Evolutionary conservation across 2,329 filamentous ascomycete genomes (phyloP).

Genomic region (Exophiala xenobiotica): DNA sequence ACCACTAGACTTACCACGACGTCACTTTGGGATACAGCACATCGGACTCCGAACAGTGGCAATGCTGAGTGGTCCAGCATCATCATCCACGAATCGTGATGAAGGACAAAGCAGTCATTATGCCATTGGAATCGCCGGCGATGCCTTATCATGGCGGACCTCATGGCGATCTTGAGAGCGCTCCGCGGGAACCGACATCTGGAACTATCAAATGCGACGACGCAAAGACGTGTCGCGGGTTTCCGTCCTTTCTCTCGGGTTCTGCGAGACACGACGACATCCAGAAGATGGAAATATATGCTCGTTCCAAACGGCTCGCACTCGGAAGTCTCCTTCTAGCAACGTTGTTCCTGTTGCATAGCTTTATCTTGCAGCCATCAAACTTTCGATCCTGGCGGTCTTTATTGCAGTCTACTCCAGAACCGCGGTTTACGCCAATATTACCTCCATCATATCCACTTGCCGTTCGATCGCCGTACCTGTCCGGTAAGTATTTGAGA

Average conservation of each 20-base stretch:
- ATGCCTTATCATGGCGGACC: neutral
- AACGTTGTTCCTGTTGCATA: conserved; percentile 1
- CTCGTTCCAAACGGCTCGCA: neutral
- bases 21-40: too few species aligned
- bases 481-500: conserved; percentile 34
- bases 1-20: too few species aligned
- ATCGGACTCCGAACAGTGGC: too few species aligned
- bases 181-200: neutral
- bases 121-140: neutral
- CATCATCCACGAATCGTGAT: too few species aligned
- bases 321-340: conserved; percentile 2
- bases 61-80: too few species aligned
- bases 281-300: neutral
- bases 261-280: too few species aligned
- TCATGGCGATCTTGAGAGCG: neutral
- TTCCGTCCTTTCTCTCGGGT: too few species aligned
- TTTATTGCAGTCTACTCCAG: neutral
- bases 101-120: conserved; percentile 1
- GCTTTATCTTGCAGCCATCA: conserved; percentile 1
- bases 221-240: too few species aligned
- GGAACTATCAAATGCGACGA: neutral
- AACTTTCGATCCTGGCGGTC: neutral
- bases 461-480: conserved; percentile 45
- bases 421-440: conserved; percentile 24
- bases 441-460: conserved; percentile 46